Base-by-base conservation (phyloP, 805 yeast genomes). In the Candida quercuum region DNA sequence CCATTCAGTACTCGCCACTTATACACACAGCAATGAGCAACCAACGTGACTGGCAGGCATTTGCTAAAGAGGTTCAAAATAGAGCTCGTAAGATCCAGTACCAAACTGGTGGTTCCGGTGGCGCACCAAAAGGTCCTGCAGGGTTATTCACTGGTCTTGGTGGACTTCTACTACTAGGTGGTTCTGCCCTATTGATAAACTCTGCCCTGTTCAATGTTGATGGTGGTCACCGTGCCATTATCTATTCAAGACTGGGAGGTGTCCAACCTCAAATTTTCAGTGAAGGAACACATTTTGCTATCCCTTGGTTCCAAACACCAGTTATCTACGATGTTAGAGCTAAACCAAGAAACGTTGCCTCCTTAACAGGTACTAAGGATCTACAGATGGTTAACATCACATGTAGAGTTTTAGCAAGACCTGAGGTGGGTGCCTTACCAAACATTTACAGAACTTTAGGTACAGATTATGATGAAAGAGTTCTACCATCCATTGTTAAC, bases 301-400 rank as follows among this genome's bases (percentile, higher is more conserved):
- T 91, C 47, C 99, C 99, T 28, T 89, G 97, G 89, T 64, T 93
- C 38, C 97, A 93, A 63, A 83, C 86, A 35, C 96, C 99, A 28
- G 72, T 88, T 35, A 76, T 88, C 36, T 93, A 84, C 63, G 98
- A 93, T 59, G 95, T 93, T 42, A 78, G 99, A 55, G 97, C 99
- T 33, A 91, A 87, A 60, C 99, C 99, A 42, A 80, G 97, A 65
- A 88, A 88, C 51, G 94, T 93, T 43, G 86, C 97, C 12, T 86
- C 96, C 19, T 74, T 94, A 54, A 93, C 99, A 1, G 99, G 99
- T 48, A 93, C 99, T 17, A 93, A 93, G 67, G 99, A 93, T 66
- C 74, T 93, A 59, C 99, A 93, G 69, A 93, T 93, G 99, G 99
- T 93, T 35, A 93, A 88, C 63, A 91, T 93, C 57, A 91, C 98